phyloP scores from a whole-genome alignment of 805 yeast genomes.

The Blastobotrys terrestris region DNA sequence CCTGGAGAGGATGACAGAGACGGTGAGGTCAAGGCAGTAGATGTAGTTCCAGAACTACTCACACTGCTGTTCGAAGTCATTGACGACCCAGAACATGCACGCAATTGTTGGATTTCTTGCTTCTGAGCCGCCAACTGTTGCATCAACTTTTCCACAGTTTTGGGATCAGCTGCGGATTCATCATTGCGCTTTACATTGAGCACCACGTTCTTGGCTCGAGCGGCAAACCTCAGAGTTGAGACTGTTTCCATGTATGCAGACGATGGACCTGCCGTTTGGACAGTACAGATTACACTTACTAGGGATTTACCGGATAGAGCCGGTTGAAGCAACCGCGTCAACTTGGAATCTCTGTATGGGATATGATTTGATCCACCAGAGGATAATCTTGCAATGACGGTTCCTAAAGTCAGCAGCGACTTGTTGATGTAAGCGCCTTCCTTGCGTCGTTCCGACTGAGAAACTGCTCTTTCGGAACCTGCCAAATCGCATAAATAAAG shows the following conservation, averaged over 20 bases:
- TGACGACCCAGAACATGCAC: slow-evolving; percentile 11
- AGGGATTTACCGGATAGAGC: slow-evolving; percentile 83
- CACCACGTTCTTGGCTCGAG: slow-evolving; percentile 82
- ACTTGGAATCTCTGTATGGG: slow-evolving; percentile 89
- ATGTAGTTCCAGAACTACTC: slow-evolving; percentile 9
- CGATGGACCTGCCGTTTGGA: slow-evolving; percentile 54
- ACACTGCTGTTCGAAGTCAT: slow-evolving; percentile 6
- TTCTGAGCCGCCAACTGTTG: slow-evolving; percentile 57
- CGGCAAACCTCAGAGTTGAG: slow-evolving; percentile 86
- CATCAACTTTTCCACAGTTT: slow-evolving; percentile 49
- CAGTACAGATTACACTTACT: slow-evolving; percentile 81
- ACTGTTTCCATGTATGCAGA: slow-evolving; percentile 64
- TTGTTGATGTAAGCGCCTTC: slow-evolving; percentile 93
- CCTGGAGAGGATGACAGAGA: slow-evolving; percentile 4
- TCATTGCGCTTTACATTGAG: slow-evolving; percentile 51
- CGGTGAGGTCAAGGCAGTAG: slow-evolving; percentile 4
- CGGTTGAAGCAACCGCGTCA: slow-evolving; percentile 85
- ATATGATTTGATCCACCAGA: slow-evolving; percentile 45
- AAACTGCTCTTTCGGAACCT: slow-evolving; percentile 86
- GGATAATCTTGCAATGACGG: slow-evolving; percentile 74
- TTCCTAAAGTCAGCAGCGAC: slow-evolving; percentile 81
- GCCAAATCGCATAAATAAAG: slow-evolving; percentile 91
- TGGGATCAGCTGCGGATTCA: slow-evolving; percentile 36
- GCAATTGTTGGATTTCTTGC: slow-evolving; percentile 40
- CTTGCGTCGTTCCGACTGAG: slow-evolving; percentile 71